Evolutionary conservation across 306 rosid species (phyloP), one percentile per base, ranked within the genome.

Genomic region (Medicago lupulina): DNA sequence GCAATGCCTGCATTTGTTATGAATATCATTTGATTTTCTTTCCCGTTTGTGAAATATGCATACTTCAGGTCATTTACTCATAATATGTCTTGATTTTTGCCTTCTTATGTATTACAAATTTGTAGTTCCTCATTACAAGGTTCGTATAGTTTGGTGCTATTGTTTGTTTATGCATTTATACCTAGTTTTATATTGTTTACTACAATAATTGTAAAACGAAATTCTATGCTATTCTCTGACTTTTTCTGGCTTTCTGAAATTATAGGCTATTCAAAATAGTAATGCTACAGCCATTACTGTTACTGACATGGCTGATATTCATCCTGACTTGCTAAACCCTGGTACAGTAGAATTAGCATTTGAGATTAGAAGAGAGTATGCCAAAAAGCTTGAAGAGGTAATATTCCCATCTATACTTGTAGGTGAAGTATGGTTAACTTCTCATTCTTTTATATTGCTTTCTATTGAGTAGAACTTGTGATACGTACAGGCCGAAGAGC

Each of bases 361-460:
- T 73, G 95, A 88, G 77, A 88, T 88, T 75, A 89, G 95, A 84
- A 89, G 87, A 67, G 96, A 95, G 79, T 92, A 90, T 75, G 83
- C 87, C 80, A 83, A 85, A 85, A 95, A 89, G 86, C 96, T 92
- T 63, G 97, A 90, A 74, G 91, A 90, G 97, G 98, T 95, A 80
- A 78, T 21, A 51, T 66, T 80, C 50, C 54, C 49, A 68, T 50
- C 77, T 28, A 28, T 40, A 53, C 53, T 43, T 3, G 46, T 77
- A 63, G 66, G 67, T 77, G 57, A 70, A 87, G 66, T 59, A 58
- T 50, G 72, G 51, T 44, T 74, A 65, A 41, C 17, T 57, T 31
- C 16, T 75, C 43, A 17, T 46, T 61, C 4, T 15, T 76, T 65
- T 21, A 25, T 70, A 18, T 50, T 70, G 46, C 67, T 23, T 75